Evolutionary conservation across 2,329 filamentous ascomycete genomes (phyloP), one percentile per base, ranked within the genome.

Genomic region (Microsporum canis): DNA sequence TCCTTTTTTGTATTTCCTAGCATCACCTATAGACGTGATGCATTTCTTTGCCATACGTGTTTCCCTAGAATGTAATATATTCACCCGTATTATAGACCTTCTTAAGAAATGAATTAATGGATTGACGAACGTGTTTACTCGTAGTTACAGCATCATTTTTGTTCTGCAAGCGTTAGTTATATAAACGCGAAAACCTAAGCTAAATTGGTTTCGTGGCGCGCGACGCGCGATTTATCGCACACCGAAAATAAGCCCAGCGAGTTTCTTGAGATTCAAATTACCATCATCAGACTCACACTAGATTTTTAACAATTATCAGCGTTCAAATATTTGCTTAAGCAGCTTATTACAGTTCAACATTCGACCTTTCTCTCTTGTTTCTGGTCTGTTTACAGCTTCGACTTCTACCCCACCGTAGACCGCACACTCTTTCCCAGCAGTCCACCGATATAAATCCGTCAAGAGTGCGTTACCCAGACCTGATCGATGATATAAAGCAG

Each of bases 121-220:
- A 34, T 5, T 53, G 14, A 53, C 29, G 49, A 53, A 5, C 27
- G 49, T 34, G 14, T 29, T 53, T 31, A 14, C 29, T 5, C 23
- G 17, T 53, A 3, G 6, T 33, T 14, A 31, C 10, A 31, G 12
- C 12, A 2, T 7, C 10, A n/a, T 29, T 49, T 29, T 7, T 49
- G 10, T 6, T 6, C 49, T n/a, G 5, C 33, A 12, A 14, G 2
- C 1, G 47, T 14, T 41, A 12, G 8, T 23, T 8, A 12, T 23
- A 17, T 10, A 10, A 33, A 53, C 49, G 49, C 49, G 49, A 43
- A 53, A 53, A 1, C 10, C 29, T 27, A 27, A 53, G 49, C 49
- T 53, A 53, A 53, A 53, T 53, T 53, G 49, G 31, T 53, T 53
- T 53, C 49, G 49, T 53, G 49, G 33, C 49, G 17, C 49, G 49